Conservation (phyloP, 2,329 filamentous ascomycete species). For the Clathrospora elynae region DNA sequence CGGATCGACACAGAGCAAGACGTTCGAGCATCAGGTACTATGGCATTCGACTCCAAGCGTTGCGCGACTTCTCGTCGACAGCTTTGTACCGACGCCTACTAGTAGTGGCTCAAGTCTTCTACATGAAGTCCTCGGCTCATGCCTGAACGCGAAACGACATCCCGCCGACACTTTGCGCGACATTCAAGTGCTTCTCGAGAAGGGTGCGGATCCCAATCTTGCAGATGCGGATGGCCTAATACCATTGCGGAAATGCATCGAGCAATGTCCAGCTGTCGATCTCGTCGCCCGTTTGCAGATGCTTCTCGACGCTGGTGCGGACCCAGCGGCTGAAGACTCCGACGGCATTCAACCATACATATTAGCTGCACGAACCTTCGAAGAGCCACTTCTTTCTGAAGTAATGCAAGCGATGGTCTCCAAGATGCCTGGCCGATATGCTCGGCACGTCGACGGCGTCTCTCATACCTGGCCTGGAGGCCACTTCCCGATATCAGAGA, state of each 20-base stretch:
- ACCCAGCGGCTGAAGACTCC: slow-evolving; percentile 32
- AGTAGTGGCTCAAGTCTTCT: slow-evolving; percentile 30
- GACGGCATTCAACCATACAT: slow-evolving; percentile 31
- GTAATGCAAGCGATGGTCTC: slow-evolving; percentile 34
- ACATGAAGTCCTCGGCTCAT: slow-evolving; percentile 38
- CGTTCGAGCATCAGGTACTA: slow-evolving; percentile 40
- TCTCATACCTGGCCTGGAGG: slow-evolving; percentile 24
- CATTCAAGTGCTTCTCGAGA: slow-evolving; percentile 33
- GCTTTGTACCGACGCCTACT: slow-evolving; percentile 10
- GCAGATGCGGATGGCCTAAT: slow-evolving; percentile 22
- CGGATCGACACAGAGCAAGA: slow-evolving; percentile 18
- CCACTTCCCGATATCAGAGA: slow-evolving; percentile 37
- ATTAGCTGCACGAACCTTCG: slow-evolving; percentile 34
- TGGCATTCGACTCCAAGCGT: slow-evolving; percentile 41
- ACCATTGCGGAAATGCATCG: slow-evolving; percentile 35
- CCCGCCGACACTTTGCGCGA: slow-evolving; percentile 39
- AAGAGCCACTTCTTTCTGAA: slow-evolving; percentile 32
- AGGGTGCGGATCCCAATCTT: slow-evolving; percentile 37
- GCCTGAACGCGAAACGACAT: slow-evolving; percentile 40
- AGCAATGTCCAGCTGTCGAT: slow-evolving; percentile 36
- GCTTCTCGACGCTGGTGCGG: slow-evolving; percentile 39
- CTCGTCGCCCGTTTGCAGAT: slow-evolving; percentile 30
- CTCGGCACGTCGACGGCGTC: slow-evolving; percentile 12
- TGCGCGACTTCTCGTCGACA: slow-evolving; percentile 33
- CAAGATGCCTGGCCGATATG: slow-evolving; percentile 28